A percentile compares a stretch with the other conserved stretches of the same genome.
These are phyloP conservation scores for Pseudogymnoascus sp. DNA, from an alignment of 2,329 filamentous ascomycete genomes.

Conservation along the genomic window DNA sequence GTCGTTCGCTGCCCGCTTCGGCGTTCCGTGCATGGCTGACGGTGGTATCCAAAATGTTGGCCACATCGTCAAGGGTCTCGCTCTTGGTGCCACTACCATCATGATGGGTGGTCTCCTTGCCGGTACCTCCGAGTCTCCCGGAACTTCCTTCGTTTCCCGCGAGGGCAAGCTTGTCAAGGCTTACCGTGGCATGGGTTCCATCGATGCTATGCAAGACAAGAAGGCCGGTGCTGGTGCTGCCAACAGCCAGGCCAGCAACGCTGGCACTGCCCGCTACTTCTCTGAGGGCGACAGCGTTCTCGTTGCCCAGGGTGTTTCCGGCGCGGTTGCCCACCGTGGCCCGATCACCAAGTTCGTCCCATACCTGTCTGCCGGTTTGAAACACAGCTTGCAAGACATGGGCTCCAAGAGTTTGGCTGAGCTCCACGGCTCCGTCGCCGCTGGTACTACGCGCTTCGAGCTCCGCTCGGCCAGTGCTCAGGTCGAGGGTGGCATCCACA, in stretches of 20 bases:
- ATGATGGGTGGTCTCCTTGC: slow-evolving; percentile 99
- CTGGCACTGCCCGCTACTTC: slow-evolving; percentile 95
- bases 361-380: slow-evolving; percentile 88
- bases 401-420: slow-evolving; percentile 72
- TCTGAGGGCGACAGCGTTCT: slow-evolving; percentile 92
- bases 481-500: slow-evolving; percentile 93
- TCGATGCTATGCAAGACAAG: slow-evolving; percentile 99
- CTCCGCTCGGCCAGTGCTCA: slow-evolving; percentile 89
- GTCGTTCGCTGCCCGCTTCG: slow-evolving; percentile 82
- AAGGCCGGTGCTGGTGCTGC: slow-evolving; percentile 71
- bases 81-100: slow-evolving; percentile 86
- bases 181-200: slow-evolving; percentile 97
- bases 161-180: slow-evolving; percentile 98
- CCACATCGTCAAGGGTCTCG: slow-evolving; percentile 96
- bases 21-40: slow-evolving; percentile 95
- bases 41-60: slow-evolving; percentile 97
- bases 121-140: slow-evolving; percentile 94
- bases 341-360: slow-evolving; percentile 93
- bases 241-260: slow-evolving; percentile 74
- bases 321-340: slow-evolving; percentile 68
- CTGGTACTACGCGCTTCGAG: slow-evolving; percentile 81
- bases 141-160: slow-evolving; percentile 89
- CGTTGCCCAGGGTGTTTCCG: slow-evolving; percentile 93
- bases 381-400: slow-evolving; percentile 96
- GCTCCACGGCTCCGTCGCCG: slow-evolving; percentile 66